These are phyloP conservation scores for Fusarium siculi DNA, from an alignment of 2,329 filamentous ascomycete genomes.

Conservation along the genomic window DNA sequence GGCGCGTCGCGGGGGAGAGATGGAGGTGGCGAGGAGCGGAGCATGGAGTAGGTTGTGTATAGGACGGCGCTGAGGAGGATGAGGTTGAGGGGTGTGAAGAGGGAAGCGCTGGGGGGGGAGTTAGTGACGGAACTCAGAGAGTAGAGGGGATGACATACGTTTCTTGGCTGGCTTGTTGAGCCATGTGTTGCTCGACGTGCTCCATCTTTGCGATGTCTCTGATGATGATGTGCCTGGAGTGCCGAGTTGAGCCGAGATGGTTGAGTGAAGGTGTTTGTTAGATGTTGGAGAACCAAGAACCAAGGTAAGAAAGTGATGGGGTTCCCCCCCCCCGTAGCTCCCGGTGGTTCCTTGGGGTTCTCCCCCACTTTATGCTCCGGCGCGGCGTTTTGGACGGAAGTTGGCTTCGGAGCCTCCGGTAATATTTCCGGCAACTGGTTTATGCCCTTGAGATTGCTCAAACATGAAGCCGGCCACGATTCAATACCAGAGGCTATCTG, in stretches of 20 bases:
- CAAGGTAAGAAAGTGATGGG: conserved; percentile 2
- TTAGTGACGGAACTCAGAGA: background rate
- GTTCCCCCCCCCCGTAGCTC: conserved; percentile 10
- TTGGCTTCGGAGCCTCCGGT: conserved; percentile 7
- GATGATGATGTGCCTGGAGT: background rate
- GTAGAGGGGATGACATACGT: conserved; percentile 44
- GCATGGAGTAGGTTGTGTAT: conserved; percentile 67
- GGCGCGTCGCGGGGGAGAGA: conserved; percentile 63
- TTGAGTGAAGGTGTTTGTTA: conserved; percentile 3
- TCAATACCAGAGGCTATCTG: background rate
- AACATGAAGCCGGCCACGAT: too few species aligned
- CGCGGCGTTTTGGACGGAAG: conserved; percentile 26
- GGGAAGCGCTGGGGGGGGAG: conserved; percentile 48
- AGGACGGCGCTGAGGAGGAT: conserved; percentile 66
- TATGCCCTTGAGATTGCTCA: background rate
- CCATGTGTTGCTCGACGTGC: conserved; percentile 66
- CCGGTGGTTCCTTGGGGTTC: conserved; percentile 31
- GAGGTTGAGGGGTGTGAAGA: conserved; percentile 72
- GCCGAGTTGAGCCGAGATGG: background rate
- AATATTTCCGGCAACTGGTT: background rate
- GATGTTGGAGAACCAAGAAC: background rate
- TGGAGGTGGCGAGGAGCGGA: conserved; percentile 60
- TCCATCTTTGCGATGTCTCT: conserved; percentile 56
- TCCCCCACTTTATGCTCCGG: conserved; percentile 27
- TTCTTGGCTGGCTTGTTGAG: conserved; percentile 62